phyloP scores from a whole-genome alignment of 2,329 filamentous ascomycete species.

The Ophidiomyces ophidiicola region DNA sequence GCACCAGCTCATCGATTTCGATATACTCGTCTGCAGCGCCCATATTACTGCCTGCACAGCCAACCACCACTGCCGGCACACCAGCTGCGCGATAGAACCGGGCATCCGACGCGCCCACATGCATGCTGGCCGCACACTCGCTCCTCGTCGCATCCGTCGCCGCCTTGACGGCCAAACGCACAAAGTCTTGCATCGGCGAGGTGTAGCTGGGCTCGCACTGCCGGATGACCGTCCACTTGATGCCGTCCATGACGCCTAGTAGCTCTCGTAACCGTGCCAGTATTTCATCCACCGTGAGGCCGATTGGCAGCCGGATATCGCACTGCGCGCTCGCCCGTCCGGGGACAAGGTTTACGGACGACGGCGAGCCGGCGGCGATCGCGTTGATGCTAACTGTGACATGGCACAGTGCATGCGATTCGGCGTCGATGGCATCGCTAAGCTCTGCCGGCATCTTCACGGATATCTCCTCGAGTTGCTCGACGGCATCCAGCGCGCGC shows the following conservation, averaged over 20 bases:
- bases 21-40: conserved; percentile 14
- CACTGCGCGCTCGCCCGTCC: conserved; percentile 9
- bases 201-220: conserved; percentile 12
- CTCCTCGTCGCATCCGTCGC: conserved; percentile 7
- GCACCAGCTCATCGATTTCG: conserved; percentile 11
- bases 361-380: conserved; percentile 12
- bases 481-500: conserved; percentile 12
- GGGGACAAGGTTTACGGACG: conserved; percentile 13
- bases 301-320: conserved; percentile 13
- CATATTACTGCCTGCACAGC: conserved; percentile 13
- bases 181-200: conserved; percentile 10
- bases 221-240: conserved; percentile 9
- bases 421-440: conserved; percentile 6
- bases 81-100: conserved; percentile 12
- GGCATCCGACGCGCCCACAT: conserved; percentile 12
- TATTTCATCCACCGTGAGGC: conserved; percentile 7
- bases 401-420: conserved; percentile 9
- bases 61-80: conserved; percentile 12
- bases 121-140: conserved; percentile 9
- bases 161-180: conserved; percentile 6
- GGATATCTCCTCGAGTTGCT: conserved; percentile 7
- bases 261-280: background rate
- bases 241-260: conserved; percentile 11
- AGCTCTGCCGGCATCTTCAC: conserved; percentile 9
- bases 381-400: conserved; percentile 13